phyloP scores from a whole-genome alignment of 305 asterid species.

The Solanum hybrid region DNA sequence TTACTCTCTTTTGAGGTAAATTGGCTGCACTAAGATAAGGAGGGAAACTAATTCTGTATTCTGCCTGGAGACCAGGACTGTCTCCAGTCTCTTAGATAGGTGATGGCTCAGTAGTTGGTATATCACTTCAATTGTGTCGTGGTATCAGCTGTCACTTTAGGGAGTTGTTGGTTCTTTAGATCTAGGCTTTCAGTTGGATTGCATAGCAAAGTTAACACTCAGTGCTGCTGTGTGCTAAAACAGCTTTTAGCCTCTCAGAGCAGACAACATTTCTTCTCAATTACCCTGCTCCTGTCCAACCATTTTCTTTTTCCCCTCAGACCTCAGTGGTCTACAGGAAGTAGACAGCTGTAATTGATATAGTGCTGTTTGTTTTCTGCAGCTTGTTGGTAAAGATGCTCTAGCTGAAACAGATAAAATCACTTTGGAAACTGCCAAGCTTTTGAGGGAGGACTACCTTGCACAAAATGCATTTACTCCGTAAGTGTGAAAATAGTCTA shows the following conservation, averaged over 20 bases:
- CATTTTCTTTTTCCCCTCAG: not conserved
- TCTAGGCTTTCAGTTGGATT: not conserved
- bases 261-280: not conserved
- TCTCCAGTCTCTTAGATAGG: not conserved
- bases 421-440: conserved; percentile 90
- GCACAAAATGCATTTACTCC: conserved; percentile 98
- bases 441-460: conserved; percentile 95
- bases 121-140: not conserved
- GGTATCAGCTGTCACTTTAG: not conserved
- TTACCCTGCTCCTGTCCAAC: not conserved
- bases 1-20: not conserved
- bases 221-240: not conserved
- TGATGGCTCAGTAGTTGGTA: not conserved
- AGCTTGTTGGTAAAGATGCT: conserved; percentile 98
- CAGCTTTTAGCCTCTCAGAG: not conserved
- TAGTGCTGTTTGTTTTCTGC: conserved; percentile 22
- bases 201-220: not conserved
- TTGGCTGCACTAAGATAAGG: not conserved
- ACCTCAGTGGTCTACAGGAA: not conserved
- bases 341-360: not conserved
- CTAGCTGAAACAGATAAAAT: conserved; percentile 91
- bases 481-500: conserved; percentile 28
- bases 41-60: not conserved
- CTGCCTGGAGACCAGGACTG: not conserved
- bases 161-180: not conserved